Evolutionary conservation across 2,329 filamentous ascomycete genomes (phyloP), one percentile per base, ranked within the genome.

Genomic region (Aspergillus sp.): DNA sequence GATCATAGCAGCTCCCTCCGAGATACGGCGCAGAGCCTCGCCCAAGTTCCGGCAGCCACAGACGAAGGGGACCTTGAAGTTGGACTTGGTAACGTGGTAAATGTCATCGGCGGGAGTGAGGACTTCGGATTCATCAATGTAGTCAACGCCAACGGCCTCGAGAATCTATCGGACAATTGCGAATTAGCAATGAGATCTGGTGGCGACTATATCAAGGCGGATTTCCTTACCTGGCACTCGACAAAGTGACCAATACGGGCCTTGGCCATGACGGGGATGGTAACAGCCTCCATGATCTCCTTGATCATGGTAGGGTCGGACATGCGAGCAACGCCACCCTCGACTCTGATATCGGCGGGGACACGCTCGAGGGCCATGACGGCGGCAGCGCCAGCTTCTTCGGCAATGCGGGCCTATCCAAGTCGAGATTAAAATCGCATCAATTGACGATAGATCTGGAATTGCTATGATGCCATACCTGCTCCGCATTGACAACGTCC

Each of bases 281-380:
- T 97, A 37, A 97, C 93, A 33, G 90, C 84, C 3, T 78, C 82
- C 82, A 96, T 94, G 67, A 98, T 97, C 69, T 90, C 88, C 71
- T 86, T 86, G 78, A 97, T 97, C 81, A 96, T 88, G 58, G 79
- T 75, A 2, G 93, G 93, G 73, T 97, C 91, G 2, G 87, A 93
- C 93, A 98, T 98, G 69, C 93, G 86, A 9, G 90, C 90, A 19
- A 98, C 93, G 63, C 93, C 93, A 57, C 93, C 93, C 67, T 95
- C 79, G 49, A 78, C 83, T 58, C 93, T 84, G 68, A 98, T 98
- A 70, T 98, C 93, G 59, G 93, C 91, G 40, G 93, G 93, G 39
- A 97, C 93, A 53, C 93, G 86, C 79, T 97, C 93, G 49, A 98
- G 85, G 33, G 93, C 93, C 93, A 98, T 98, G 74, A 98, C 93